Evolutionary conservation across 306 rosid genomes (phyloP), one percentile per base, ranked within the genome.

Genomic region (Macrotyloma uniflorum): DNA sequence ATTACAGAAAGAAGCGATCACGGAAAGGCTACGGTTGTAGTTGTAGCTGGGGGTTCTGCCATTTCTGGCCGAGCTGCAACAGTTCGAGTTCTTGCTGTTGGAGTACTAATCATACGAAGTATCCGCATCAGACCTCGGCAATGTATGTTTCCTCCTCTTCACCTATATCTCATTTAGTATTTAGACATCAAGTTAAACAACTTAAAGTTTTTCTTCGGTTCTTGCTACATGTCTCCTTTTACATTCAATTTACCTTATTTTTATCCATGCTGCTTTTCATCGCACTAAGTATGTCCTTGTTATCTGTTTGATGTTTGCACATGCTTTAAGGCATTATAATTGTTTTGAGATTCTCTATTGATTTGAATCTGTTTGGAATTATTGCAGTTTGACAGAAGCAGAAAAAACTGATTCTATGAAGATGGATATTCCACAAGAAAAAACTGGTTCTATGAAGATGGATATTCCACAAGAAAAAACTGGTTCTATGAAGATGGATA

Each of bases 1-100:
- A 77, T 68, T 88, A 89, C 83, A 91, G 93, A 88, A 83, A 79
- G 71, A 91, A 85, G 76, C 42, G 64, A 19, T 67, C 78, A 46
- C 75, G 88, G 75, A 54, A 76, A 8, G 73, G 90, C 74, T 78
- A 40, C 88, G 76, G 66, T 68, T 89, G 67, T 70, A 76, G 74
- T 75, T 85, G 85, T 82, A 82, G 90, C 65, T 30, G 82, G 83
- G 65, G 40, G 72, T 83, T 65, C 79, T 76, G 85, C 86, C 14
- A 2, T 64, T n/a, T 13, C 9, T 64, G 84, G 76, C 76, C 84
- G 63, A 76, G 76, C 73, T 72, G 83, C 49, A 65, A 72, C 59
- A 76, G 82, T 83, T 75, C 54, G 0, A 63, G 67, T 24, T 82
- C 90, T 76, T 50, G 80, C 57, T 70, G 83, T 80, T 82, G 84